Percentiles rank a stretch among this genome's conserved stretches.
Evolutionary conservation across 805 yeast species (phyloP).

Genomic region (Schizosaccharomyces japonicus): DNA sequence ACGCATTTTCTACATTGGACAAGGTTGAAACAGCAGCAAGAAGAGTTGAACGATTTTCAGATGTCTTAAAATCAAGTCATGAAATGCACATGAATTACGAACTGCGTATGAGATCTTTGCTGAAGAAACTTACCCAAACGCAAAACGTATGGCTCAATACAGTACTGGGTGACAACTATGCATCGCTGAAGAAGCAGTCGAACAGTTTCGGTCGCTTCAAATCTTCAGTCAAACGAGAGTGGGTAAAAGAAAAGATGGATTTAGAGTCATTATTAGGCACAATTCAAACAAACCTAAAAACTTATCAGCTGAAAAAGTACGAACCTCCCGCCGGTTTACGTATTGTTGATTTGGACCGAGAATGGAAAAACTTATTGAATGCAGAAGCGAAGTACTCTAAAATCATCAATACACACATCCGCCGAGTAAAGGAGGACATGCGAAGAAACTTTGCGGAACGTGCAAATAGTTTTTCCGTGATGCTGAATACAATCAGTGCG

Average conservation of each 20-base stretch:
- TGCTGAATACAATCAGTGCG: slow-evolving; percentile 13
- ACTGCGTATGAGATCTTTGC: slow-evolving; percentile 14
- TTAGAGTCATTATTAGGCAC: slow-evolving; percentile 17
- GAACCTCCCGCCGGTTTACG: slow-evolving; percentile 16
- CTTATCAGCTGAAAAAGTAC: slow-evolving; percentile 17
- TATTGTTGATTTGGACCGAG: slow-evolving; percentile 14
- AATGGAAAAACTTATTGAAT: slow-evolving; percentile 16
- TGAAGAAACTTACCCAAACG: slow-evolving; percentile 12
- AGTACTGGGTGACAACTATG: slow-evolving; percentile 12
- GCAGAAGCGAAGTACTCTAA: slow-evolving; percentile 17
- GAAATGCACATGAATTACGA: slow-evolving; percentile 18
- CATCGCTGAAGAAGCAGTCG: slow-evolving; percentile 14
- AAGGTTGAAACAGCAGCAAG: slow-evolving; percentile 19
- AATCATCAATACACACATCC: slow-evolving; percentile 12
- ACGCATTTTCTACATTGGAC: slow-evolving; percentile 19
- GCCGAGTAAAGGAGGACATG: slow-evolving; percentile 15
- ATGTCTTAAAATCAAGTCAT: slow-evolving; percentile 14
- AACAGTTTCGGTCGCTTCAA: slow-evolving; percentile 14
- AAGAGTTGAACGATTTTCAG: slow-evolving; percentile 18
- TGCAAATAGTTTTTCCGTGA: slow-evolving; percentile 16
- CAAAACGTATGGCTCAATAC: slow-evolving; percentile 14
- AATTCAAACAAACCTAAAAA: slow-evolving; percentile 18
- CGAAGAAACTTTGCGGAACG: slow-evolving; percentile 16
- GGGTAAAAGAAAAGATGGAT: slow-evolving; percentile 19
- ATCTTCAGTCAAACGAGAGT: slow-evolving; percentile 15